Evolutionary conservation across 2,329 filamentous ascomycete species (phyloP), one percentile per base, ranked within the genome.

Genomic region (Colletotrichum sojae): DNA sequence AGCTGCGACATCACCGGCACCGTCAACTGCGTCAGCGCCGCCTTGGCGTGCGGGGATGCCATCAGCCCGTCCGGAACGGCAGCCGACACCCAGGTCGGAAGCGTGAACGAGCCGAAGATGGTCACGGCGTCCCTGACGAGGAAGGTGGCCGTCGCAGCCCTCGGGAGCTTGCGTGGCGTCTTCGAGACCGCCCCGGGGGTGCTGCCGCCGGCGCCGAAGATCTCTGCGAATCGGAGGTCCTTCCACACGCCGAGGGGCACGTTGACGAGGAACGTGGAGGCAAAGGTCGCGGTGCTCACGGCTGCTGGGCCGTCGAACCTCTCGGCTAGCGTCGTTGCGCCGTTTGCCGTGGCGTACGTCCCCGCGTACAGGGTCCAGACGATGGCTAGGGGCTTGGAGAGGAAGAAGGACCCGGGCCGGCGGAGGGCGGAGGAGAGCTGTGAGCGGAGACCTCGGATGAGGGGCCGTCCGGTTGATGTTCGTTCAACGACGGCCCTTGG

Each of bases 191-290:
- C 31, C 13, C 45, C 57, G 63, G 57, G 25, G 18, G 36, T 20
- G 25, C 64, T 8, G 51, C 61, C 31, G 31, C 31, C 53, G 56
- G 73, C 61, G 12, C 77, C 75, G 54, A 75, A 79, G 27, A 77
- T 70, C 4, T 77, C 73, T 2, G 76, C 75, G 31, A 77, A 79
- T 4, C 74, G 70, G 5, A 78, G 69, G 48, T 79, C 77, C 6
- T 79, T 79, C 64, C 75, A 74, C 4, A 79, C 73, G 1, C 77
- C 77, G 1, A 79, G 68, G 1, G 77, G 77, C 2, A 78, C 75
- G 16, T 79, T 79, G 49, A 79, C 73, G 2, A 74, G 55, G 67
- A 77, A 76, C 3, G 76, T 78, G 2, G 73, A 76, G 25, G 63
- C 63, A 25, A 67, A 67, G 16, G 63, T 67, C 9, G 75, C 71